phyloP scores from a whole-genome alignment of 2,329 filamentous ascomycete genomes.

The Pyricularia sp. region DNA sequence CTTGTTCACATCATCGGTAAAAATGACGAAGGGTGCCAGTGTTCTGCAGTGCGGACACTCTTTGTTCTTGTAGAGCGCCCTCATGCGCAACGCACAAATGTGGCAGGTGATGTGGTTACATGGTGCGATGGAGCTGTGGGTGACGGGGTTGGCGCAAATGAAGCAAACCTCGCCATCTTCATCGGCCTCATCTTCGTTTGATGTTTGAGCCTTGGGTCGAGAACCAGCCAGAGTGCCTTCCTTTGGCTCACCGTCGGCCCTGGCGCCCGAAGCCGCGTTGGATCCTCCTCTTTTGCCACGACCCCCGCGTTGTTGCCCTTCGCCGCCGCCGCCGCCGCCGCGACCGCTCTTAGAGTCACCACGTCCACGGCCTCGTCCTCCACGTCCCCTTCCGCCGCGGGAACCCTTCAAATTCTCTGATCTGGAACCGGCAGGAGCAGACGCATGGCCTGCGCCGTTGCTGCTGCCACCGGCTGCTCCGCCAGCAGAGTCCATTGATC shows the following conservation, averaged over 20 bases:
- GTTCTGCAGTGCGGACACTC: slow-evolving; percentile 93
- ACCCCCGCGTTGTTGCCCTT: slow-evolving; percentile 24
- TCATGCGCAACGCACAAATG: slow-evolving; percentile 84
- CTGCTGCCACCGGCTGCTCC: slow-evolving; percentile 3
- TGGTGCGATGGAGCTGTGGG: slow-evolving; percentile 79
- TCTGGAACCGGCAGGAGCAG: slow-evolving; percentile 14
- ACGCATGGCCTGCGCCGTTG: background rate
- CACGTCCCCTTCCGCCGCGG: slow-evolving; percentile 31
- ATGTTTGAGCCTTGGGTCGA: slow-evolving; percentile 6
- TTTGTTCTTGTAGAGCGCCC: slow-evolving; percentile 92
- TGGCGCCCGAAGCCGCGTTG: background rate
- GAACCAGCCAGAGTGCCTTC: slow-evolving; percentile 4
- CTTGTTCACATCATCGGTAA: slow-evolving; percentile 77
- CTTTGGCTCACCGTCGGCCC: slow-evolving; percentile 2
- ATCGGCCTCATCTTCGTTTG: slow-evolving; percentile 19
- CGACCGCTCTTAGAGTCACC: slow-evolving; percentile 18
- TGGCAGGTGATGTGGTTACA: slow-evolving; percentile 97
- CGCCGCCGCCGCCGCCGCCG: slow-evolving; percentile 23
- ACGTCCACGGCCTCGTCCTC: slow-evolving; percentile 23
- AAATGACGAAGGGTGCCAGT: slow-evolving; percentile 73
- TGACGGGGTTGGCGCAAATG: slow-evolving; percentile 87
- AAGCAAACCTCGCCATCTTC: slow-evolving; percentile 82
- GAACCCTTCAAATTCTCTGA: slow-evolving; percentile 27
- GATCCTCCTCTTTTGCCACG: background rate
- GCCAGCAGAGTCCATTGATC: slow-evolving; percentile 8